Evolutionary conservation across 2,329 filamentous ascomycete genomes (phyloP).

Genomic region (Simplicillium sp.): DNA sequence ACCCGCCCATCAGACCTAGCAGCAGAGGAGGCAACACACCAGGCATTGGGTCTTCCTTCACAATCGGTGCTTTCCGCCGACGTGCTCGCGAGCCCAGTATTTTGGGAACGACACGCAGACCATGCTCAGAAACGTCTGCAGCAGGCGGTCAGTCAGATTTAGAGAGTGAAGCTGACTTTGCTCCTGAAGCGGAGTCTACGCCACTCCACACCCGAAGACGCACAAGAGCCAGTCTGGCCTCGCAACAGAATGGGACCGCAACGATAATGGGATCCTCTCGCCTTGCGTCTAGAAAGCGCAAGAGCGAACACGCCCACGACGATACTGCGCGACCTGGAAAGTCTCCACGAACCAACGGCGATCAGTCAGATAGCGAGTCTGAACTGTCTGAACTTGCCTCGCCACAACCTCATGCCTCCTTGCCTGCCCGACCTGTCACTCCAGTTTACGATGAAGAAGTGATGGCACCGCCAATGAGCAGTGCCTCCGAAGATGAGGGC

Average conservation of each 20-base stretch:
- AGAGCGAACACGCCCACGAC: constrained; percentile 37
- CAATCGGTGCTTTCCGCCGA: constrained; percentile 47
- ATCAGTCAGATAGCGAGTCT: constrained; percentile 21
- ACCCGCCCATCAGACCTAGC: constrained; percentile 42
- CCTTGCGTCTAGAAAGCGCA: constrained; percentile 42
- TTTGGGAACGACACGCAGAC: constrained; percentile 40
- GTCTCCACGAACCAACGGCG: constrained; percentile 17
- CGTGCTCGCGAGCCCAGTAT: constrained; percentile 53
- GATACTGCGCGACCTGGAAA: constrained; percentile 27
- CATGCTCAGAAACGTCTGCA: constrained; percentile 21
- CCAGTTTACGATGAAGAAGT: constrained; percentile 38
- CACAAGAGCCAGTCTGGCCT: constrained; percentile 18
- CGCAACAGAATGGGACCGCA: constrained; percentile 12
- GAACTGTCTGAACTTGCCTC: constrained; percentile 27
- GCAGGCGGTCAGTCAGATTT: constrained; percentile 27
- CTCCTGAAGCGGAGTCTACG: constrained; percentile 59
- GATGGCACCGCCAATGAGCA: constrained; percentile 46
- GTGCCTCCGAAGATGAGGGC: constrained; percentile 33
- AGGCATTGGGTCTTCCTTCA: constrained; percentile 39
- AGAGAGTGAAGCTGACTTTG: constrained; percentile 42
- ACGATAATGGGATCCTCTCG: constrained; percentile 19
- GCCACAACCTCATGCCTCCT: constrained; percentile 17
- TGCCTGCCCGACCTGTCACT: constrained; percentile 25
- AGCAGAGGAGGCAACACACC: constrained; percentile 39
- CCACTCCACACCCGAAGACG: constrained; percentile 41